Conservation (phyloP, 306 rosid genomes). For the Castanea sativa region DNA sequence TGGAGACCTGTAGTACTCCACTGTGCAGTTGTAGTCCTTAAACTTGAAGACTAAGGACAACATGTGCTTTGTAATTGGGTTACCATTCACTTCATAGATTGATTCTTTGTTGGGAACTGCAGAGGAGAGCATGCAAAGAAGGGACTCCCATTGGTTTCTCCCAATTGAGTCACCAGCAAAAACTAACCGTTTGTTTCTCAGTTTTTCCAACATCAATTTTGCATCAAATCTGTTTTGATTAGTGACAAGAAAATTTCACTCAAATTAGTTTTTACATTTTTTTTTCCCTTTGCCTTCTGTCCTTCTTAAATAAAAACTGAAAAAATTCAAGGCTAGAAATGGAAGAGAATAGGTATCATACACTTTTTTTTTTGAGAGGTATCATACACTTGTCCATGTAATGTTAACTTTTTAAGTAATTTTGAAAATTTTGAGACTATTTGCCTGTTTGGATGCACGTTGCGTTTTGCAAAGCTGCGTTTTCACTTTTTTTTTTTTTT, state of each 20-base stretch:
- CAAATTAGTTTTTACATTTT: neutral
- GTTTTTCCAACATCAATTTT: slow-evolving; percentile 61
- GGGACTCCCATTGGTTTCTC: slow-evolving; percentile 92
- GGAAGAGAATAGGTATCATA: neutral
- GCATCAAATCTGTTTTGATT: slow-evolving; percentile 64
- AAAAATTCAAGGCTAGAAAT: neutral
- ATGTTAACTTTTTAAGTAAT: no score
- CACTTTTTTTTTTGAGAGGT: no score
- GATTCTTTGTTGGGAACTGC: slow-evolving; percentile 57
- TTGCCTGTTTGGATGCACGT: no score
- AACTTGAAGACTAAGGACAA: slow-evolving; percentile 77
- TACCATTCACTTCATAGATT: slow-evolving; percentile 85
- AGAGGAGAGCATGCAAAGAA: slow-evolving; percentile 82
- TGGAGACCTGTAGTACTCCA: slow-evolving; percentile 84
- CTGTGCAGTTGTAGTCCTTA: slow-evolving; percentile 66
- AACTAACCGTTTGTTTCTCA: slow-evolving; percentile 60
- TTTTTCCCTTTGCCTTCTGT: neutral
- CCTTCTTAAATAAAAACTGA: neutral
- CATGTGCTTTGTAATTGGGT: slow-evolving; percentile 88
- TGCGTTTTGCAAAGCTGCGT: no score
- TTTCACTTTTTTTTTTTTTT: no score
- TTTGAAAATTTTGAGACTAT: no score
- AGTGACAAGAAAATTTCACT: neutral
- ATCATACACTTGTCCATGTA: no score
- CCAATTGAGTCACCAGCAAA: slow-evolving; percentile 93